These are phyloP conservation scores for Cryphonectria parasitica DNA, from an alignment of 2,329 filamentous ascomycete genomes.

Conservation along the genomic window DNA sequence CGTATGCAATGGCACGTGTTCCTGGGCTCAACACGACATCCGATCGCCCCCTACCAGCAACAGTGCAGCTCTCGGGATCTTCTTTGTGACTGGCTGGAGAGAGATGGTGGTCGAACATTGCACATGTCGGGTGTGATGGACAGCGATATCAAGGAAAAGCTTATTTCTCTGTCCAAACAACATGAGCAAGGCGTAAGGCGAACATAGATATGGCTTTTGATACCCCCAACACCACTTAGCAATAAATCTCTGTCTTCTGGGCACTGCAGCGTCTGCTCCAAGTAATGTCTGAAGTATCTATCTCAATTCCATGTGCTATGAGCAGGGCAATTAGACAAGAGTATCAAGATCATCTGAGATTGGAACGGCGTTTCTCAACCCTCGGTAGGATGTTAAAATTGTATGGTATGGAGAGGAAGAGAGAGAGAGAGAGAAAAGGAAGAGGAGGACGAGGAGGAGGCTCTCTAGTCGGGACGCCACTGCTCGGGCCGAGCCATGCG, in stretches of 20 bases:
- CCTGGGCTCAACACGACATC: neutral
- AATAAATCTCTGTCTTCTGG: neutral
- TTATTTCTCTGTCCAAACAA: too few species aligned
- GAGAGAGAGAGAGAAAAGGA: too few species aligned
- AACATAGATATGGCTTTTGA: neutral
- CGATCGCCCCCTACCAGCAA: neutral
- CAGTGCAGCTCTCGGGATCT: too few species aligned
- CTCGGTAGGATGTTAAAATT: neutral
- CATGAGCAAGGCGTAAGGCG: neutral
- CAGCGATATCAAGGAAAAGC: too few species aligned
- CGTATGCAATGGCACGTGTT: neutral
- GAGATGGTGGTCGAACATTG: neutral
- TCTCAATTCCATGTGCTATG: too few species aligned
- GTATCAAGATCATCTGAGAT: neutral
- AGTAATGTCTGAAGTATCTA: neutral
- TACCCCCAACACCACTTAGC: neutral
- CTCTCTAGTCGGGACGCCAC: neutral
- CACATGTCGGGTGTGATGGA: too few species aligned
- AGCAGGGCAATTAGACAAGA: too few species aligned
- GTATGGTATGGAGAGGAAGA: too few species aligned
- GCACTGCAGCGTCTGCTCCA: neutral
- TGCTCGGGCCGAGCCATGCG: conserved; percentile 6
- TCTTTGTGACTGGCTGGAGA: too few species aligned
- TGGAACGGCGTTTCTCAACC: neutral
- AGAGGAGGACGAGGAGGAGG: neutral